Conservation (phyloP, 768 basidiomycete genomes). For the Cystobasidium tubakii region DNA sequence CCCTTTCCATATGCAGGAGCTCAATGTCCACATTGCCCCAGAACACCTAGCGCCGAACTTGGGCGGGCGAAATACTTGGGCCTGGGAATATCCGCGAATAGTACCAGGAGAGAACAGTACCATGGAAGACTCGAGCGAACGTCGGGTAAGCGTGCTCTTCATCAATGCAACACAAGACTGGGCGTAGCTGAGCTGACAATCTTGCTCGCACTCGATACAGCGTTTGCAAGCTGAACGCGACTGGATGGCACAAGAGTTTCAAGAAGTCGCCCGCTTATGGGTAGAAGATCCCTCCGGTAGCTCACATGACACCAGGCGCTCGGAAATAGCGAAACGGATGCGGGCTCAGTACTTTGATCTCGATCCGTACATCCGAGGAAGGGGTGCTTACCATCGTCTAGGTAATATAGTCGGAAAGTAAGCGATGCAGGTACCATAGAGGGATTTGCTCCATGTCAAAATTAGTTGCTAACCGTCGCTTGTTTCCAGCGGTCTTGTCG, state of each 20-base stretch:
- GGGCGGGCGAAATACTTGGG: constrained; percentile 37
- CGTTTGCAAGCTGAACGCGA: constrained; percentile 20
- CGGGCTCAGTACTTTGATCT: constrained; percentile 41
- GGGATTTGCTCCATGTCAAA: too few species aligned
- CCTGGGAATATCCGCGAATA: constrained; percentile 42
- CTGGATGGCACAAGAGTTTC: constrained; percentile 32
- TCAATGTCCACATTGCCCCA: constrained; percentile 23
- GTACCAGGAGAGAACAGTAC: constrained; percentile 41
- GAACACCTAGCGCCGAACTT: constrained; percentile 4
- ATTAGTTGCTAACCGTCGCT: not conserved
- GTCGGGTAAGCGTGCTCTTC: not conserved
- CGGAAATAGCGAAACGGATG: constrained; percentile 36
- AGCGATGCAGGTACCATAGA: not conserved
- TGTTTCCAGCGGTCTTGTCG: constrained; percentile 23
- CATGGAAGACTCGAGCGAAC: constrained; percentile 17
- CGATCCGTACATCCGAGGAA: constrained; percentile 40
- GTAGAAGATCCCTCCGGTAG: not conserved
- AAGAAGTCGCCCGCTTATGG: constrained; percentile 39
- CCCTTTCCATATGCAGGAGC: too few species aligned
- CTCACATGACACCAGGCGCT: constrained; percentile 1
- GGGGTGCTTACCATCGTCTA: constrained; percentile 27
- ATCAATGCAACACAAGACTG: too few species aligned
- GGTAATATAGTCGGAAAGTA: constrained; percentile 36
- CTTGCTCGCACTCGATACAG: too few species aligned
- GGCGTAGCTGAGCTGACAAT: too few species aligned